Base-by-base conservation (phyloP, 1,139 yeast genomes). In the Wickerhamomyces sp. region DNA sequence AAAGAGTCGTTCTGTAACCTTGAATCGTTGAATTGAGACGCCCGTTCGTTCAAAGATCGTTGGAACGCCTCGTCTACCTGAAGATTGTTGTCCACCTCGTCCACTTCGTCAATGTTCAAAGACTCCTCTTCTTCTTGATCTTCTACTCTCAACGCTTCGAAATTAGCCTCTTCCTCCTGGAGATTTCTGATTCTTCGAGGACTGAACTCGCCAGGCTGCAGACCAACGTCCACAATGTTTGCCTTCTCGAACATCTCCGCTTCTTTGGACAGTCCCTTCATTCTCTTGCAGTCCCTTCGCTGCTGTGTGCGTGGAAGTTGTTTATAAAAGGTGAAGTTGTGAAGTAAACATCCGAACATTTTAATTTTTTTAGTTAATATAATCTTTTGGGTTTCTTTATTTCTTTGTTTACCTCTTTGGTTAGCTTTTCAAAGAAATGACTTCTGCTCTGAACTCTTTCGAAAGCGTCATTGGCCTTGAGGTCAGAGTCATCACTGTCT, bases 401-500 rank as follows among this genome's bases (percentile, higher is more conserved):
- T n/a, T n/a, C n/a, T n/a, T n/a, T n/a, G n/a, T n/a, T n/a, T n/a
- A n/a, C n/a, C n/a, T n/a, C n/a, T n/a, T n/a, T n/a, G n/a, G n/a
- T n/a, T n/a, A n/a, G n/a, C n/a, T n/a, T n/a, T n/a, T 10, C 23
- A 10, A 22, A 10, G 23, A 22, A 22, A 25, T 25, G 27, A 16
- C 16, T 25, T 25, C 27, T 19, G 42, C 40, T 11, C 21, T 45
- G 22, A 45, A 41, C 30, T 34, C 50, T 3, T 29, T 52, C 17
- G 45, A 47, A 6, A 44, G 32, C 16, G 36, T 53, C 9, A 36
- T 52, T n/a, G 58, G 58, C 4, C 16, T 47, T 17, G 35, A 37
- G 55, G 84, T 84, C 40, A 72, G 66, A 51, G 66, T 82, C 33
- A 71, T 74, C 7, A 82, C 84, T 31, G 62, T 72, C 10, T 61